These are phyloP conservation scores for Pyrus hybrid DNA, from an alignment of 331 rosid species.

Conservation along the genomic window DNA sequence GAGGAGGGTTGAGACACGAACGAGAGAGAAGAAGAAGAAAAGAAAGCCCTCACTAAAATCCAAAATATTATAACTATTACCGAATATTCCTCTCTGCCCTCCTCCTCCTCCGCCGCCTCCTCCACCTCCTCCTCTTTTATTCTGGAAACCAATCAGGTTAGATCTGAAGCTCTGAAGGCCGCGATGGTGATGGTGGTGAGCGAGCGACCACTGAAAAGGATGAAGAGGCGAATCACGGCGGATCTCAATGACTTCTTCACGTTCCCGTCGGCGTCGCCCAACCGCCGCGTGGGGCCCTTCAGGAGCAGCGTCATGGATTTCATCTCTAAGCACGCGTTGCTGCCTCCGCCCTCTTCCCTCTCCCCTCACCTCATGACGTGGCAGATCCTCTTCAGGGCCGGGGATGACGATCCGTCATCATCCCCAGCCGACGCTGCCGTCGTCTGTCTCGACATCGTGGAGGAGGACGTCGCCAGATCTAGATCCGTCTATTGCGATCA, in stretches of 20 bases:
- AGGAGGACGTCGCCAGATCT: constrained; percentile 92
- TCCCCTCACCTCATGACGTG: constrained; percentile 81
- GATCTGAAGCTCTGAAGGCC: neutral
- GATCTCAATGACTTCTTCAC: constrained; percentile 74
- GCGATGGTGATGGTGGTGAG: constrained; percentile 54
- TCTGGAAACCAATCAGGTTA: neutral
- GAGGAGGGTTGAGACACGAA: neutral
- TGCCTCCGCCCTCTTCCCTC: constrained; percentile 75
- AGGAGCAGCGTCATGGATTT: constrained; percentile 52
- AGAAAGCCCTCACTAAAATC: neutral
- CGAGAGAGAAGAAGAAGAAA: neutral
- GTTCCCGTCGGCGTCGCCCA: constrained; percentile 30
- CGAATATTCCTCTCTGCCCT: neutral
- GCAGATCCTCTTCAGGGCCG: constrained; percentile 78
- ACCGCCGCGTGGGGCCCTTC: constrained; percentile 44
- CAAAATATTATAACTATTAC: neutral
- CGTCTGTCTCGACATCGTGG: constrained; percentile 77
- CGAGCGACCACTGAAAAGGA: constrained; percentile 69
- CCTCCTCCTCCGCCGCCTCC: neutral
- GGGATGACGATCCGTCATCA: constrained; percentile 12
- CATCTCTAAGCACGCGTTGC: constrained; percentile 63
- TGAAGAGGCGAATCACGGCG: constrained; percentile 81
- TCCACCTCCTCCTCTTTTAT: neutral
- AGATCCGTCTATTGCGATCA: constrained; percentile 86
- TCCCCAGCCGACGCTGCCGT: constrained; percentile 22